A percentile compares a stretch with the other conserved stretches of the same genome.
Conservation (phyloP, 2,329 filamentous ascomycete genomes). For the Cordyceps pruinosa region DNA sequence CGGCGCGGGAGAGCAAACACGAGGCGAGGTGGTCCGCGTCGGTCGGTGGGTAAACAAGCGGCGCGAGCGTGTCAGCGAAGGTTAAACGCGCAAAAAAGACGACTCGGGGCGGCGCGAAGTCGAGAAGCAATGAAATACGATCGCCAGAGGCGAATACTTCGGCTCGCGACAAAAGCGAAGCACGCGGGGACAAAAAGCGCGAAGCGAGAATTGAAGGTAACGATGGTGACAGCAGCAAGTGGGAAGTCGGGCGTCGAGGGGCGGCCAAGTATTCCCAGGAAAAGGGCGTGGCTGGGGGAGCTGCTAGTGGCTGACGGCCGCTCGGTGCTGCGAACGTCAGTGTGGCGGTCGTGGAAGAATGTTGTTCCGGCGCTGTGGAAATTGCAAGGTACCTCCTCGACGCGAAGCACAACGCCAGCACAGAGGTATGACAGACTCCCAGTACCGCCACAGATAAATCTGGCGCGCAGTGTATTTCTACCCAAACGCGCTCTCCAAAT, state of each 20-base stretch:
- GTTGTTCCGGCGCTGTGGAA: not conserved
- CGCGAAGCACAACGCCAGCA: too few relatives aligned
- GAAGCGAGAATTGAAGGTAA: constrained; percentile 17
- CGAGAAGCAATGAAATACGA: constrained; percentile 14
- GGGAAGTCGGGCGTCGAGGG: constrained; percentile 21
- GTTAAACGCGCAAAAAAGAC: constrained; percentile 12
- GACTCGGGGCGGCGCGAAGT: not conserved
- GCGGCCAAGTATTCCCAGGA: constrained; percentile 23
- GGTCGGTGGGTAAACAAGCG: constrained; percentile 14
- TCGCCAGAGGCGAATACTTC: constrained; percentile 18
- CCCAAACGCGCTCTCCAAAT: too few relatives aligned
- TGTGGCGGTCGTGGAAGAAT: not conserved
- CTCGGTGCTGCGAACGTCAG: constrained; percentile 8
- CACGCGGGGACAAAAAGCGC: constrained; percentile 16
- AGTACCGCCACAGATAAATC: too few relatives aligned
- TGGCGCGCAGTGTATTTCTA: not conserved
- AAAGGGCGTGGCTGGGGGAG: constrained; percentile 35
- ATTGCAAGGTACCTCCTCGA: not conserved
- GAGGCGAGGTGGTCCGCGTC: constrained; percentile 10
- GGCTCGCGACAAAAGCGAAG: constrained; percentile 22
- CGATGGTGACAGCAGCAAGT: constrained; percentile 16
- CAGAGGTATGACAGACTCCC: too few relatives aligned
- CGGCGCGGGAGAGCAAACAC: constrained; percentile 8
- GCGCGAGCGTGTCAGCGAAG: constrained; percentile 6
- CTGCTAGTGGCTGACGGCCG: constrained; percentile 12